Evolutionary conservation across 2,329 filamentous ascomycete genomes (phyloP).

Genomic region (Ambrosiella beaveri): DNA sequence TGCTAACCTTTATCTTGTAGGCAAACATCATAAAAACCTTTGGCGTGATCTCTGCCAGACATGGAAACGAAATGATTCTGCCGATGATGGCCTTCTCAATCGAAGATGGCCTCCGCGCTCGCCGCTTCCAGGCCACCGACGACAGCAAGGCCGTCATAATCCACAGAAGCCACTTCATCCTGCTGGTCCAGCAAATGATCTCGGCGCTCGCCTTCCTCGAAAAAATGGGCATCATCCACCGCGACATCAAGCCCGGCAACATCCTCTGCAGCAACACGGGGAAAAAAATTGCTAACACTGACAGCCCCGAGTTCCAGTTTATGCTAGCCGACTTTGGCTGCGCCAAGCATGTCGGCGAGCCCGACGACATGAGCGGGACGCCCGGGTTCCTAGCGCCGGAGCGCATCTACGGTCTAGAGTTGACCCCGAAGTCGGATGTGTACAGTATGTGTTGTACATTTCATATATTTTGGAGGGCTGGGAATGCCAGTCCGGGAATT

Average conservation of each 20-base stretch:
- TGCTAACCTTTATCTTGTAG: no score
- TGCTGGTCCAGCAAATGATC: constrained; percentile 7
- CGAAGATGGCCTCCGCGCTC: neutral
- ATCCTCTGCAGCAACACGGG: constrained; percentile 2
- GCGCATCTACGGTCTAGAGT: neutral
- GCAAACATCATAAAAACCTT: neutral
- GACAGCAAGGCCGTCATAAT: neutral
- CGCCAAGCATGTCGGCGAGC: neutral
- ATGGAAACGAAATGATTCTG: neutral
- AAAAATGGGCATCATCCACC: neutral
- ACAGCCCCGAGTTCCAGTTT: neutral
- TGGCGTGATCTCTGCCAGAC: neutral
- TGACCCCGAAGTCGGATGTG: neutral
- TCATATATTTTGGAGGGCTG: neutral
- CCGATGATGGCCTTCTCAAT: neutral
- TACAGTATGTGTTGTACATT: neutral
- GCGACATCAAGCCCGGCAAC: constrained; percentile 9
- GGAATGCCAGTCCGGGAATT: no score
- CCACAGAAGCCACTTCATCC: neutral
- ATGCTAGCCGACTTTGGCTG: constrained; percentile 9
- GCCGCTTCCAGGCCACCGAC: neutral
- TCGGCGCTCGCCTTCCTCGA: constrained; percentile 3
- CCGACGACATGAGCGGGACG: neutral
- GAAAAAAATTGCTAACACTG: neutral
- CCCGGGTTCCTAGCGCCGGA: constrained; percentile 2